Evolutionary conservation across 2,329 filamentous ascomycete genomes (phyloP).

Genomic region (Stachybotrys chlorohalonatus): DNA sequence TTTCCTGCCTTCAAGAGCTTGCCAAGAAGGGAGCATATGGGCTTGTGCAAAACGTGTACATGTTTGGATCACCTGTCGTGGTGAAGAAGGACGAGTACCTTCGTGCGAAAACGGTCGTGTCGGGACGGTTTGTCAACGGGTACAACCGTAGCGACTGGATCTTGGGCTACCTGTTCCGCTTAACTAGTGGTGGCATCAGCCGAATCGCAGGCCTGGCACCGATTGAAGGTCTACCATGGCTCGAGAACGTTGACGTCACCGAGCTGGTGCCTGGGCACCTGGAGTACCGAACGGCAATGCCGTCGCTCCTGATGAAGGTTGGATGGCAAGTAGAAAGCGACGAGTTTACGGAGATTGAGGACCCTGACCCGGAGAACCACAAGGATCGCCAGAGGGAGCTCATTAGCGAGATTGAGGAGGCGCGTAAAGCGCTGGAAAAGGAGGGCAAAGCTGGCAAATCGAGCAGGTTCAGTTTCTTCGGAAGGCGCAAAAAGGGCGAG

Average conservation of each 20-base stretch:
- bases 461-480: slow-evolving; percentile 65
- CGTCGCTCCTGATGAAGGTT: slow-evolving; percentile 72
- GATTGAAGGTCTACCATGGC: slow-evolving; percentile 64
- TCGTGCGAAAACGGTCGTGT: slow-evolving; percentile 70
- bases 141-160: slow-evolving; percentile 98
- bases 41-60: slow-evolving; percentile 86
- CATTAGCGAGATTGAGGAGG: slow-evolving; percentile 94
- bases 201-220: slow-evolving; percentile 75
- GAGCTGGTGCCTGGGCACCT: slow-evolving; percentile 85
- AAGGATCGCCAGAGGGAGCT: slow-evolving; percentile 79
- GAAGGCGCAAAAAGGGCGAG: slow-evolving; percentile 68
- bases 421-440: slow-evolving; percentile 74
- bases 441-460: slow-evolving; percentile 59
- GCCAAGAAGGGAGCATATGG: slow-evolving; percentile 76
- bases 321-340: slow-evolving; percentile 89
- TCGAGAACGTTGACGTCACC: slow-evolving; percentile 88
- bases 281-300: slow-evolving; percentile 93
- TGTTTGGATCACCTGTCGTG: slow-evolving; percentile 88
- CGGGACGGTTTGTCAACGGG: slow-evolving; percentile 90
- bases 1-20: slow-evolving; percentile 81
- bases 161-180: slow-evolving; percentile 86
- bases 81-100: slow-evolving; percentile 86
- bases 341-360: slow-evolving; percentile 94
- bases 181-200: slow-evolving; percentile 87
- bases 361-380: slow-evolving; percentile 93